Base-by-base conservation (phyloP, 164 flowering plant species). In the grape (Vitis vinifera) region DNA sequence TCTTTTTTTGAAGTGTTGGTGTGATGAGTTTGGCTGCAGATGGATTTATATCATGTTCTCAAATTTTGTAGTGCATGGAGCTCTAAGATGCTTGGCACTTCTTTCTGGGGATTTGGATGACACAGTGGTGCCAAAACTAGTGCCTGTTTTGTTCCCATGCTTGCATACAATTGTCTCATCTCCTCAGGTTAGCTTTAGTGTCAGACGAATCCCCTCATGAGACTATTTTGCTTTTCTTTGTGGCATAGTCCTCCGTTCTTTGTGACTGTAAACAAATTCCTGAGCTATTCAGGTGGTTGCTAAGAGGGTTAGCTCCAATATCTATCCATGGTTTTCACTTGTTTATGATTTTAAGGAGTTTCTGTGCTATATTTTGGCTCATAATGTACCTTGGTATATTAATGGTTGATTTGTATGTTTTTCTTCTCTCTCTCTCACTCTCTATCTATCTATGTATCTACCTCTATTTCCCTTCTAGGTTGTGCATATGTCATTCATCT, bases 31-130 rank as follows among this genome's bases (percentile, higher is more conserved):
- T 27, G 7, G 30, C 9, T 29, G 56, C 56, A 4, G 17, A 13
- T 37, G 15, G 17, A 23, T 37, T 62, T 14, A 15, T n/a, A 50
- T 30, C 58, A 17, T 59, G n/a, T 29, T 27, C 44, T 51, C 16
- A 64, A 57, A 53, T 64, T 68, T 49, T 84, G 76, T 78, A 95
- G 98, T 95, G 58, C 89, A 85, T 76, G 98, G 98, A 55, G 94
- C 92, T 77, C 72, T 95, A 61, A 90, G 91, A 78, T 95, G 98
- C 73, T 71, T 95, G 79, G 82, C 89, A 67, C 91, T 93, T 79
- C 79, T 95, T 52, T 86, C 97, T 58, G 86, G 81, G 14, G 99
- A 95, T 80, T 72, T 95, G 85, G 97, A 93, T 74, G 98, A 91
- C 77, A 81, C 77, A 66, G 73, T 83, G 76, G 91, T 91, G 72